phyloP scores from a whole-genome alignment of 345 rosid genomes.

The Populus nigra region DNA sequence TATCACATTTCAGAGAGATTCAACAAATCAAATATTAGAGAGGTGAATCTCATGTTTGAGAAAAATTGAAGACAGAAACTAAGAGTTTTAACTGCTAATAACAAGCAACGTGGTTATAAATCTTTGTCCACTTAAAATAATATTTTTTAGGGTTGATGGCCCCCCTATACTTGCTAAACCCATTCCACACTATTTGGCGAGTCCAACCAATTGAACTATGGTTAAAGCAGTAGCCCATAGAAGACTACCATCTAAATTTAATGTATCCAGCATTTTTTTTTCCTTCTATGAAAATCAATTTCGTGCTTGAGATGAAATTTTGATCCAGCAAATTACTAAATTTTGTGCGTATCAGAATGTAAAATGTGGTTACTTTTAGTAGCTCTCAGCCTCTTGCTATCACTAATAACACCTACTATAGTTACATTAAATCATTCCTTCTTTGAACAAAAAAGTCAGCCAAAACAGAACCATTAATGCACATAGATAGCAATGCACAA shows the following conservation, averaged over 20 bases:
- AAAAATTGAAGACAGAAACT: background rate
- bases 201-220: background rate
- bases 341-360: too few species aligned
- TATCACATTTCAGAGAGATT: background rate
- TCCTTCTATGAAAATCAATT: too few species aligned
- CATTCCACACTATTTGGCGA: background rate
- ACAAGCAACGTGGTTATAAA: too few species aligned
- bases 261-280: too few species aligned
- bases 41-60: background rate
- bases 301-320: too few species aligned
- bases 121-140: background rate
- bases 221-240: background rate
- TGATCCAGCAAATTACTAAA: too few species aligned
- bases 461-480: conserved; percentile 1
- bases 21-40: background rate
- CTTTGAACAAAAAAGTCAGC: too few species aligned
- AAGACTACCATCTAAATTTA: too few species aligned
- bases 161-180: too few species aligned
- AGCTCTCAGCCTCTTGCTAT: too few species aligned
- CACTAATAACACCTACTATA: background rate
- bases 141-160: background rate
- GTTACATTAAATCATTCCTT: background rate
- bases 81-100: background rate
- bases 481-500: background rate
- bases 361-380: background rate